Percentiles rank a stretch among this genome's conserved stretches.
These are phyloP conservation scores for Pseudoneurospora amorphoporcata DNA, from an alignment of 495 filamentous ascomycete species.

Conservation along the genomic window DNA sequence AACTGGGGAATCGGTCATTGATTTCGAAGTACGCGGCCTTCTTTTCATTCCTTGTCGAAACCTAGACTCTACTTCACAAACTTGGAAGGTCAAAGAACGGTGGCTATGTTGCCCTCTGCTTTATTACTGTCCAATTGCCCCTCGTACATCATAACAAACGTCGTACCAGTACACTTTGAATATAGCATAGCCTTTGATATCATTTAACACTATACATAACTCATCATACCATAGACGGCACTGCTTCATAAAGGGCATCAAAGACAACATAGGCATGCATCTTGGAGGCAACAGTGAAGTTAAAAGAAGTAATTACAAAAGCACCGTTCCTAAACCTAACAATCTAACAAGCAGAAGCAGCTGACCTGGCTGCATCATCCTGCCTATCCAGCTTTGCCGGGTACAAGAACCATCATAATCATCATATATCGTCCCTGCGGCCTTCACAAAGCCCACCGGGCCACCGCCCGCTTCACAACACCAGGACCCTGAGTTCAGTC, in stretches of 20 bases:
- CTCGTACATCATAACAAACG: background rate
- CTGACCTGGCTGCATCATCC: background rate
- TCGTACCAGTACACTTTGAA: background rate
- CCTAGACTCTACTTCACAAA: background rate
- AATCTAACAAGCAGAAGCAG: background rate
- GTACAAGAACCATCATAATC: background rate
- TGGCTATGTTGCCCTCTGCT: background rate
- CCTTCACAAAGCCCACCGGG: background rate
- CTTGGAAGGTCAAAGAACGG: background rate
- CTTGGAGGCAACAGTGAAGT: background rate
- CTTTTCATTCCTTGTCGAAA: background rate
- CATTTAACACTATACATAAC: background rate
- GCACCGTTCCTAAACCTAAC: background rate
- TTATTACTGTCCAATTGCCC: background rate
- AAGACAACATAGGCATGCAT: background rate
- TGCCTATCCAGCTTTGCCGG: background rate
- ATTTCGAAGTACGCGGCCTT: background rate
- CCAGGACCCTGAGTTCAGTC: conserved; percentile 17
- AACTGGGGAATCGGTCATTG: background rate
- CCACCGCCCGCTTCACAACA: background rate
- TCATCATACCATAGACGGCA: background rate
- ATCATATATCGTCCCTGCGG: background rate
- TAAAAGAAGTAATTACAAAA: background rate
- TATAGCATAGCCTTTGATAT: background rate
- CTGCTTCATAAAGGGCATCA: background rate